Evolutionary conservation across 768 basidiomycete species (phyloP).

Genomic region (Gyrodon lividus): DNA sequence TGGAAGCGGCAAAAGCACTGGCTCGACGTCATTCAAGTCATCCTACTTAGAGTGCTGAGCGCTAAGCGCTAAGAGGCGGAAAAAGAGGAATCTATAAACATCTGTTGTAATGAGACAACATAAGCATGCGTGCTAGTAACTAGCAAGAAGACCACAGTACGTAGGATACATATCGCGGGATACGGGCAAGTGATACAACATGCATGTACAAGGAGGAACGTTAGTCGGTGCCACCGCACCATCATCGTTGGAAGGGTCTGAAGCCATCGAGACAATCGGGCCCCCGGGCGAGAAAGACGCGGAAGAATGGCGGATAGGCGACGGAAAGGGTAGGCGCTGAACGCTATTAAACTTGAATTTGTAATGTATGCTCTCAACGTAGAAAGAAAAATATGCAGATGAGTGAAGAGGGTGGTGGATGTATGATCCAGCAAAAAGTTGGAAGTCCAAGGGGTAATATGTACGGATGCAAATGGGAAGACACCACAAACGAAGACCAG

Average conservation of each 20-base stretch:
- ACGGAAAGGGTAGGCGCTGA: conserved; percentile 12
- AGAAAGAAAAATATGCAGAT: conserved; percentile 3
- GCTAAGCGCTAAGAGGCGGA: no score
- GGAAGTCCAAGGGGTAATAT: conserved; percentile 30
- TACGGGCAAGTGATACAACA: conserved; percentile 26
- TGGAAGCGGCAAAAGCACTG: not conserved
- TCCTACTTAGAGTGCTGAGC: no score
- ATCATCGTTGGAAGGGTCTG: not conserved
- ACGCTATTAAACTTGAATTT: conserved; percentile 25
- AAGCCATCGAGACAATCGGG: conserved; percentile 4
- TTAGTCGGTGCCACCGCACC: conserved; percentile 6
- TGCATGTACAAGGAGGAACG: conserved; percentile 17
- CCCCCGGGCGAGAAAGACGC: conserved; percentile 3
- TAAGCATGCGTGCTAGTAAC: not conserved
- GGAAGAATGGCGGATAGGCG: not conserved
- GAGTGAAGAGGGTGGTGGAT: not conserved
- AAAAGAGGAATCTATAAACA: conserved; percentile 1
- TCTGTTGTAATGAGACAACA: not conserved
- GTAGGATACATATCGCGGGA: conserved; percentile 9
- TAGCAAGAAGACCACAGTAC: not conserved
- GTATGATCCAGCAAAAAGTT: conserved; percentile 12
- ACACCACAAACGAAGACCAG: not conserved
- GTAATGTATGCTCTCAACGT: conserved; percentile 20
- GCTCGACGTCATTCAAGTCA: not conserved
- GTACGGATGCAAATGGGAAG: conserved; percentile 2